These are phyloP conservation scores for Didymella sp. DNA, from an alignment of 2,329 filamentous ascomycete genomes.

Conservation along the genomic window DNA sequence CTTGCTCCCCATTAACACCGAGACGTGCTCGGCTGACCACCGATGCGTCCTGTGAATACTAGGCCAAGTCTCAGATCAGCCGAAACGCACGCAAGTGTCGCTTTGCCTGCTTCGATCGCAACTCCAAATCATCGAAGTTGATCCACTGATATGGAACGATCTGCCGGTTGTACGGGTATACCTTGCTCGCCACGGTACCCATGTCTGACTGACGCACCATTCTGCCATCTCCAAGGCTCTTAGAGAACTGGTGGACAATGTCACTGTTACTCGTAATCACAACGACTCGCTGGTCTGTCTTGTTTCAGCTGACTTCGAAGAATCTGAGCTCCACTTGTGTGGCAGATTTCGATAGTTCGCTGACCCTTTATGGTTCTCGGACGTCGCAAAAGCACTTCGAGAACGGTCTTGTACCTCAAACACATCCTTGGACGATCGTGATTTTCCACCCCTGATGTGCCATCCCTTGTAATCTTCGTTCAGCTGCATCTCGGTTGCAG, in stretches of 20 bases:
- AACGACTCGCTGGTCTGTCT: constrained; percentile 20
- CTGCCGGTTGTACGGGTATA: constrained; percentile 29
- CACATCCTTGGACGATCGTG: constrained; percentile 29
- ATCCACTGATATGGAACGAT: constrained; percentile 25
- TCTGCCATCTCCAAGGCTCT: constrained; percentile 10
- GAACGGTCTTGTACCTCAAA: constrained; percentile 18
- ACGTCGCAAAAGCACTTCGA: constrained; percentile 22
- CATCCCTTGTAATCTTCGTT: constrained; percentile 24
- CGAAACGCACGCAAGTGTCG: constrained; percentile 31
- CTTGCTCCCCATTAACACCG: constrained; percentile 32
- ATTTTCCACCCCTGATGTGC: constrained; percentile 29
- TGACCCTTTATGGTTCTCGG: constrained; percentile 15
- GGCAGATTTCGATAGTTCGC: constrained; percentile 19
- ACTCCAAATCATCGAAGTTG: constrained; percentile 9
- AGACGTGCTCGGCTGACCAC: constrained; percentile 40
- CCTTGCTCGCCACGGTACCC: constrained; percentile 28
- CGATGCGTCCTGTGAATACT: constrained; percentile 28
- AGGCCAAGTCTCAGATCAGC: constrained; percentile 48
- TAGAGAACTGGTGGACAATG: constrained; percentile 9
- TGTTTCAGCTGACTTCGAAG: constrained; percentile 26
- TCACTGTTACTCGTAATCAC: constrained; percentile 10
- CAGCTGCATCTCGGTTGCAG: constrained; percentile 23
- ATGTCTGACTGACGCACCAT: constrained; percentile 14
- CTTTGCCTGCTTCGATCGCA: constrained; percentile 23
- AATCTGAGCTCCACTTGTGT: constrained; percentile 26